Evolutionary conservation across 1,139 yeast genomes (phyloP).

Genomic region (Zygoascus hellenicus): DNA sequence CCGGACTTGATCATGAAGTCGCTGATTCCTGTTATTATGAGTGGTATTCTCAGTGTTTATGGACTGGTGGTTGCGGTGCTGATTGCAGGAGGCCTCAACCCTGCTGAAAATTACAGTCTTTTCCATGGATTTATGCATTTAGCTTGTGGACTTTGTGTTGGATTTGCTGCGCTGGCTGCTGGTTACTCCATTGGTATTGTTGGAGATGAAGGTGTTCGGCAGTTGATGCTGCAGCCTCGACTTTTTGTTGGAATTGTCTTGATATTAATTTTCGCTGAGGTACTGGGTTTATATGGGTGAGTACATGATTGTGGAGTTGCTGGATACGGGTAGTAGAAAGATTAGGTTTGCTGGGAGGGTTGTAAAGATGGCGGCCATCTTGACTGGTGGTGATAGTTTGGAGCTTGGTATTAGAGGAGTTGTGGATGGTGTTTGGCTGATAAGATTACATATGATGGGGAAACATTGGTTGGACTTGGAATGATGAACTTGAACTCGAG

Average conservation of each 20-base stretch:
- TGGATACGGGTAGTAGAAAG: no score
- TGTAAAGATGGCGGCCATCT: no score
- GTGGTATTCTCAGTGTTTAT: slow-evolving; percentile 94
- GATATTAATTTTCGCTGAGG: slow-evolving; percentile 96
- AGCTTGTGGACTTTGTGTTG: slow-evolving; percentile 93
- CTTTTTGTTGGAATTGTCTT: slow-evolving; percentile 72
- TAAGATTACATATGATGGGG: no score
- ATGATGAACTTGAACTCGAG: no score
- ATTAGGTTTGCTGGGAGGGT: no score
- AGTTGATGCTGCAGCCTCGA: slow-evolving; percentile 93
- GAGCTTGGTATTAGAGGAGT: no score
- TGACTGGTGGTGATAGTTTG: no score
- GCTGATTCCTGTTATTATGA: slow-evolving; percentile 85
- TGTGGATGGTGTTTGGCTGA: no score
- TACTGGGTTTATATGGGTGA: slow-evolving; percentile 83
- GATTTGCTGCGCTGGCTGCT: slow-evolving; percentile 93
- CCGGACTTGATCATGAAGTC: slow-evolving; percentile 57
- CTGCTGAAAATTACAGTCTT: slow-evolving; percentile 68
- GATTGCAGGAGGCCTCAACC: slow-evolving; percentile 88
- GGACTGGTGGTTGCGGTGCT: slow-evolving; percentile 94
- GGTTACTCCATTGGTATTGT: slow-evolving; percentile 99
- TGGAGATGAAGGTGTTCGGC: slow-evolving; percentile 98
- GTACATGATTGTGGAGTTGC: slow-evolving; percentile 55
- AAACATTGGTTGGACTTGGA: no score
- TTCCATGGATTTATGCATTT: slow-evolving; percentile 96